Base-by-base conservation (phyloP, 129 eudicot species). In the Glebionis coronaria region DNA sequence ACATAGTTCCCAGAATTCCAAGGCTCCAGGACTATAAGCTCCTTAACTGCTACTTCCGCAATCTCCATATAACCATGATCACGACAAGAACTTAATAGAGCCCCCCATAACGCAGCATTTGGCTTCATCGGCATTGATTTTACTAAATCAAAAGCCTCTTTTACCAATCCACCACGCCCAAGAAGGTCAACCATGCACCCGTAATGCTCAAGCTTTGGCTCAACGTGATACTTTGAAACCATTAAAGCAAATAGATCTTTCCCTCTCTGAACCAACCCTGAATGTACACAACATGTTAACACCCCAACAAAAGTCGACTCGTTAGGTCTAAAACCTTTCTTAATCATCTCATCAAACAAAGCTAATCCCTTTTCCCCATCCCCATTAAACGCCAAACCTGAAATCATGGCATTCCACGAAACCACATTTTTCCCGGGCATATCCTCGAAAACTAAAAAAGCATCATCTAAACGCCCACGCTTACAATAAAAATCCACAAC, bases 181-280 rank as follows among this genome's bases (percentile, higher is more conserved):
- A 91, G 84, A 63, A 91, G 87, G 77, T 91, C 97, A 61, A 79
- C 88, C 93, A 91, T 81, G 74, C 95, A 91, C 55, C 98, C 98
- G 60, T 91, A 91, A 73, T 91, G 98, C 90, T 85, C 98, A 3
- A 85, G 82, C 45, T 81, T 83, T 13, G 87, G 94, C 47, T 79
- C 56, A 12, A 91, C n/a, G 56, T 75, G 45, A 73, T 82, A 60
- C 57, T 59, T 55, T 7, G 12, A 14, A 4, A 46, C 72, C 94
- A 88, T 91, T 12, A 76, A 82, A 69, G 73, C 49, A 68, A 91
- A 91, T 50, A 83, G 45, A 15, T 77, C 82, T 16, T 81, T 68
- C 16, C 98, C 98, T 72, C 72, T 91, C 70, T 91, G 74, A 28
- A 88, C 58, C 64, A 83, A 71, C 5, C 96, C 89, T 9, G 84